Evolutionary conservation across 2,329 filamentous ascomycete genomes (phyloP).

Genomic region (Sporothrix curviconia): DNA sequence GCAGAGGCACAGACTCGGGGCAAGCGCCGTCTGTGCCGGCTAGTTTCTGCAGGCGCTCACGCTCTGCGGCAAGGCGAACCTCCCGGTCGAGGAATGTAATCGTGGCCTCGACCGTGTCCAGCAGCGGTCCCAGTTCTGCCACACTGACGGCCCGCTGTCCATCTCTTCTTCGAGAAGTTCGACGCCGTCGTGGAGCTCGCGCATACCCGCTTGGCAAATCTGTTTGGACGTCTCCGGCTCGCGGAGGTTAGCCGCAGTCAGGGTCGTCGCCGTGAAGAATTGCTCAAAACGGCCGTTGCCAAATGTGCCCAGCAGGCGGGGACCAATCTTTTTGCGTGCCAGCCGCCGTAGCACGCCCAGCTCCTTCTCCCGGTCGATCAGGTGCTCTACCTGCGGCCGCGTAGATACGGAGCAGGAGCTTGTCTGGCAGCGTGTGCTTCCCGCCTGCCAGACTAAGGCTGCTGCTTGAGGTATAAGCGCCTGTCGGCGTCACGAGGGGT

Average conservation of each 20-base stretch:
- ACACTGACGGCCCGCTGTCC: conserved; percentile 72
- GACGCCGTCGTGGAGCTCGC: conserved; percentile 89
- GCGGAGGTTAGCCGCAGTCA: conserved; percentile 70
- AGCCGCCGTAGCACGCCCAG: conserved; percentile 78
- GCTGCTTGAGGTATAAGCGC: conserved; percentile 19
- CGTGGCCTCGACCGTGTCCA: conserved; percentile 57
- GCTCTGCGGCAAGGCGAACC: conserved; percentile 35
- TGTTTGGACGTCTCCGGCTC: conserved; percentile 78
- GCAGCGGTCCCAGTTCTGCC: conserved; percentile 93
- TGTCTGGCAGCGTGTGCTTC: conserved; percentile 38
- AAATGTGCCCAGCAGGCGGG: conserved; percentile 84
- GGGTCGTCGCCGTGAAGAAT: conserved; percentile 76
- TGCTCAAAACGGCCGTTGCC: conserved; percentile 93
- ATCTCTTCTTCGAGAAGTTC: conserved; percentile 75
- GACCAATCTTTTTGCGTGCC: conserved; percentile 87
- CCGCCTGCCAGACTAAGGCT: conserved; percentile 17
- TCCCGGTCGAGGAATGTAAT: conserved; percentile 53
- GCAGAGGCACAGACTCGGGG: neutral
- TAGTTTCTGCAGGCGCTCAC: conserved; percentile 23
- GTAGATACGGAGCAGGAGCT: conserved; percentile 84
- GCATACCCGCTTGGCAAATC: conserved; percentile 96
- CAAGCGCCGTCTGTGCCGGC: neutral
- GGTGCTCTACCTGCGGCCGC: conserved; percentile 89
- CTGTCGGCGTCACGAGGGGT: neutral
- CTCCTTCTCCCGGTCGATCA: conserved; percentile 91